Evolutionary conservation across 139 green algal species (phyloP), one percentile per base, ranked within the genome.

Genomic region (Picochlorum sp.): DNA sequence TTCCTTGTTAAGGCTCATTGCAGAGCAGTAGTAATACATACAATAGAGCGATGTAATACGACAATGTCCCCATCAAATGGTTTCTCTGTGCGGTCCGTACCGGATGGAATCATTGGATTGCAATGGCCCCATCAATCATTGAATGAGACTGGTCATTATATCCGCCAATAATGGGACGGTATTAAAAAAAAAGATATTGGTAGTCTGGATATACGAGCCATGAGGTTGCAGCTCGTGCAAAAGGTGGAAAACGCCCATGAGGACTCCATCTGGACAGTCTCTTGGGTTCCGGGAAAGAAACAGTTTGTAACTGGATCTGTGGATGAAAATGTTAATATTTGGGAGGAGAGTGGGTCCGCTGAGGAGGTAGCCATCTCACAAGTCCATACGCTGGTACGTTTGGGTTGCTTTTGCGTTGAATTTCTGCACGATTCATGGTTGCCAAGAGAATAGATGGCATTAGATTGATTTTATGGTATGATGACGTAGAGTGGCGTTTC

Each of bases 311-410:
- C 85, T 2, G 88, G 88, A 8, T 88, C 77, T 0, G 81, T 91
- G 0, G 88, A 96, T 62, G 88, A 96, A 68, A 80, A 38, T 14
- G 88, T 90, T 2, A 92, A 91, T 52, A 60, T 85, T 3, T 95
- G 85, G 84, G 60, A 81, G 11, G 74, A 77, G n/a, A 34, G 55
- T 20, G 47, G n/a, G 23, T 26, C 47, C n/a, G 47, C n/a, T 20
- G 47, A 54, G 16, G 50, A 55, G 6, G 61, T 61, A 14, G 70
- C 26, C 1, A 63, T 81, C 6, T 74, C 78, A 16, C 70, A 75
- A 3, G 28, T 66, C 50, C 69, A 84, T 38, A 67, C 74, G 34
- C 47, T 76, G 51, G 34, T 41, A 41, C 8, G 34, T 41, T 41
- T 11, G 14, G 34, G 8, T 13, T 41, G 34, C 34, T 60, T 65